These are phyloP conservation scores for Ceratobasidium theobromae DNA, from an alignment of 1,284 basidiomycete genomes.

Conservation along the genomic window DNA sequence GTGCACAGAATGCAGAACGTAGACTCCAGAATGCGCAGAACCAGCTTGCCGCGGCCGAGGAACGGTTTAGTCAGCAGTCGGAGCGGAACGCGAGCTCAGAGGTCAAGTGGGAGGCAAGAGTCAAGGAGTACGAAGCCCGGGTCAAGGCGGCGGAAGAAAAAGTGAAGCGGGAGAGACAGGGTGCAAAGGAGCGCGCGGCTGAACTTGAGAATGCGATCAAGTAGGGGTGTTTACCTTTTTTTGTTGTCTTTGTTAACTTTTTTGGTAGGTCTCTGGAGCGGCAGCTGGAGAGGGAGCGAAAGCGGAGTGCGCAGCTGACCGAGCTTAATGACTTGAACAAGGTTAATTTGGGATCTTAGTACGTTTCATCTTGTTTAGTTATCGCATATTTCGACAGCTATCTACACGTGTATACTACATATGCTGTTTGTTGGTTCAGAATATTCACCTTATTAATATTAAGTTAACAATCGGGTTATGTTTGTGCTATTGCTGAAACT, in stretches of 20 bases:
- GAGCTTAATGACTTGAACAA: constrained; percentile 62
- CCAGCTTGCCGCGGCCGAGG: constrained; percentile 79
- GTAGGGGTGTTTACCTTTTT: constrained; percentile 49
- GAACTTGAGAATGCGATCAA: constrained; percentile 72
- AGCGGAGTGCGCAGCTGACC: constrained; percentile 63
- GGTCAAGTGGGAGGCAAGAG: constrained; percentile 87
- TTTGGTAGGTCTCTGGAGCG: constrained; percentile 60
- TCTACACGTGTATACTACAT: neutral
- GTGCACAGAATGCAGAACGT: constrained; percentile 80
- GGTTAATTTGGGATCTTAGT: constrained; percentile 29
- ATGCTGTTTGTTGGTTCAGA: neutral
- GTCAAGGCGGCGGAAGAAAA: constrained; percentile 87
- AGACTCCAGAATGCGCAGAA: constrained; percentile 78
- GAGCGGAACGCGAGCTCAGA: constrained; percentile 71
- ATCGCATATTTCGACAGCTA: neutral
- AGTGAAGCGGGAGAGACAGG: constrained; percentile 92
- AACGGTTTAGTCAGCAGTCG: constrained; percentile 73
- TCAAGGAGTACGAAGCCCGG: constrained; percentile 86
- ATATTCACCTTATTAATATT: neutral
- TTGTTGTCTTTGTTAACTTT: neutral
- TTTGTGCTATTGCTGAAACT: neutral
- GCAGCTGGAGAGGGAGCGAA: constrained; percentile 69
- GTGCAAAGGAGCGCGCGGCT: constrained; percentile 79
- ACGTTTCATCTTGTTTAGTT: neutral
- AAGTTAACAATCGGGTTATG: neutral